A percentile compares a stretch with the other conserved stretches of the same genome.
These are phyloP conservation scores for Paraleonurus japonicus DNA, from an alignment of 257 asterid species.

Conservation along the genomic window DNA sequence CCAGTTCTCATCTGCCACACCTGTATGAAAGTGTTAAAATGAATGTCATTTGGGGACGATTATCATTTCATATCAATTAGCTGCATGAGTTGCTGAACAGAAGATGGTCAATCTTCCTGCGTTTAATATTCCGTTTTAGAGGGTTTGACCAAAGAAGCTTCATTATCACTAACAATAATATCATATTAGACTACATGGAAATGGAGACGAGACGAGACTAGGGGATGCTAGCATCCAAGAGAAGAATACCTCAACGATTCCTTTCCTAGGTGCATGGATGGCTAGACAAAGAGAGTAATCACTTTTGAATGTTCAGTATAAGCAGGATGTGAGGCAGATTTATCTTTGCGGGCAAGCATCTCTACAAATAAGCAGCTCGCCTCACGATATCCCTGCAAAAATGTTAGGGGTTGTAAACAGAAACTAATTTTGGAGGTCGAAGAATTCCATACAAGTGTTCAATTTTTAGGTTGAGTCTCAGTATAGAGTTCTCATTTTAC, in stretches of 20 bases:
- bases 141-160: background rate
- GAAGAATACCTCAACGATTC: conserved; percentile 81
- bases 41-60: too few species aligned
- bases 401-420: background rate
- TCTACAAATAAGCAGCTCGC: conserved; percentile 94
- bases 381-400: conserved; percentile 92
- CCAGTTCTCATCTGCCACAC: conserved; percentile 99
- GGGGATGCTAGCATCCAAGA: conserved; percentile 7
- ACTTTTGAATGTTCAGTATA: conserved; percentile 48
- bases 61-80: background rate
- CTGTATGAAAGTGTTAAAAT: conserved; percentile 35
- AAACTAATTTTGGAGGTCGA: background rate
- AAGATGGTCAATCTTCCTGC: background rate
- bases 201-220: background rate
- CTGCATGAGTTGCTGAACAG: background rate
- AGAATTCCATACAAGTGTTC: too few species aligned
- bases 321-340: conserved; percentile 36
- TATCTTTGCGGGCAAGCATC: conserved; percentile 73
- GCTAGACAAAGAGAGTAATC: conserved; percentile 91
- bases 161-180: background rate
- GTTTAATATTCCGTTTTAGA: background rate
- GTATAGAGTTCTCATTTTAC: too few species aligned
- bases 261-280: conserved; percentile 96
- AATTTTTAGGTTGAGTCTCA: too few species aligned
- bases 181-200: background rate